Conservation (phyloP, 2,329 filamentous ascomycete species). For the Hypocrella siamensis region DNA sequence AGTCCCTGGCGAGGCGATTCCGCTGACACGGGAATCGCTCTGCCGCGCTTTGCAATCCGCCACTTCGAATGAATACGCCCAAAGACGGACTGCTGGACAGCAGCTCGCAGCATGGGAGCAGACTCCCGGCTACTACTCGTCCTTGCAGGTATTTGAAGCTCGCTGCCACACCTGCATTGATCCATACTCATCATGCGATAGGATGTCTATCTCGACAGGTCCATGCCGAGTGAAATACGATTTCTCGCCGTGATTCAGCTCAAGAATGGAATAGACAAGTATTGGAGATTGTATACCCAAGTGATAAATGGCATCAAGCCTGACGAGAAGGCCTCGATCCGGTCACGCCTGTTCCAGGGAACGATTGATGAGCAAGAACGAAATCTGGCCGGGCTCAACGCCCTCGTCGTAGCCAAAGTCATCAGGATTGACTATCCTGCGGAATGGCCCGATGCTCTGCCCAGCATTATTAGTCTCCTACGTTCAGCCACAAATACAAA, state of each 20-base stretch:
- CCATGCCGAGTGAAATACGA: conserved; percentile 60
- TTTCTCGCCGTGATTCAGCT: conserved; percentile 87
- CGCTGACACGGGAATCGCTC: conserved; percentile 47
- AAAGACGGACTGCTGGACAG: conserved; percentile 51
- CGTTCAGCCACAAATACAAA: conserved; percentile 36
- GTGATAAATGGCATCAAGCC: conserved; percentile 50
- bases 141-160: conserved; percentile 44
- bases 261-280: conserved; percentile 91
- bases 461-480: conserved; percentile 47
- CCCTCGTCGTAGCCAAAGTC: conserved; percentile 75
- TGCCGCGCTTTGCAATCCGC: conserved; percentile 49
- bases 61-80: conserved; percentile 42
- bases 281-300: conserved; percentile 57
- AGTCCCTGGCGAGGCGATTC: conserved; percentile 66
- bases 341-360: conserved; percentile 58
- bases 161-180: not conserved
- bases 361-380: conserved; percentile 63
- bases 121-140: conserved; percentile 48
- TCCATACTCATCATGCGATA: conserved; percentile 17
- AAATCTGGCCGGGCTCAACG: conserved; percentile 72
- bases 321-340: conserved; percentile 63
- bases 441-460: conserved; percentile 59
- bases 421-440: conserved; percentile 76
- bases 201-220: conserved; percentile 68
- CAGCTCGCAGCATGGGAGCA: conserved; percentile 61